A percentile compares a stretch with the other conserved stretches of the same genome.
Evolutionary conservation across 106 monocot species (phyloP).

Genomic region (Dendrobium catenatum): DNA sequence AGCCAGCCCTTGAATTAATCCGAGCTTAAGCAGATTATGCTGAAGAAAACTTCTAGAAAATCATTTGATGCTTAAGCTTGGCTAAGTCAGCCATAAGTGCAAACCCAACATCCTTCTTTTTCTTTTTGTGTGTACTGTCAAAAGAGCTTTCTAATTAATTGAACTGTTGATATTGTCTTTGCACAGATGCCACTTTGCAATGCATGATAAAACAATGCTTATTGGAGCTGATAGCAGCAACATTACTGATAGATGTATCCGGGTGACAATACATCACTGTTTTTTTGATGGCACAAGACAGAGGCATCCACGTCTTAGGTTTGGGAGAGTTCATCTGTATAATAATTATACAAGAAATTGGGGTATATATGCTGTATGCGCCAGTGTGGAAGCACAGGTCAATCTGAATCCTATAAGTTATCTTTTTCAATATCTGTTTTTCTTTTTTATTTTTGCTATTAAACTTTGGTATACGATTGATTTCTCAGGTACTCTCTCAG

Average conservation of each 20-base stretch:
- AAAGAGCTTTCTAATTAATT: not conserved
- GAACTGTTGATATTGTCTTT: slow-evolving; percentile 1
- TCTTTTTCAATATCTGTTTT: not conserved
- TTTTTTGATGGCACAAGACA: slow-evolving; percentile 89
- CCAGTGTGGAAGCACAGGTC: slow-evolving; percentile 87
- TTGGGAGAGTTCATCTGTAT: slow-evolving; percentile 89
- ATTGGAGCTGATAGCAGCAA: slow-evolving; percentile 70
- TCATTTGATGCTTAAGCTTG: too few species aligned
- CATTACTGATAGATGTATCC: slow-evolving; percentile 62
- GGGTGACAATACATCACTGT: slow-evolving; percentile 92
- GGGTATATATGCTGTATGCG: slow-evolving; percentile 97
- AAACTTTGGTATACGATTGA: not conserved
- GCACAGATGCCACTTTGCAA: slow-evolving; percentile 66
- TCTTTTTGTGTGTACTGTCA: too few species aligned
- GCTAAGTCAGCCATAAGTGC: too few species aligned
- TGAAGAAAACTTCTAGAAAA: too few species aligned
- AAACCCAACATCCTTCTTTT: too few species aligned
- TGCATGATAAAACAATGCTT: slow-evolving; percentile 90
- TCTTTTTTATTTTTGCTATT: not conserved
- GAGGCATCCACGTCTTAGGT: slow-evolving; percentile 79
- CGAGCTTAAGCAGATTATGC: too few species aligned
- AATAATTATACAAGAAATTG: slow-evolving; percentile 91
- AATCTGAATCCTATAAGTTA: not conserved
- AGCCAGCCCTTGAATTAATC: too few species aligned
- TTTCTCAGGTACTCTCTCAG: slow-evolving; percentile 66